These are phyloP conservation scores for Mycena haematopus DNA, from an alignment of 768 basidiomycete species.

Conservation along the genomic window DNA sequence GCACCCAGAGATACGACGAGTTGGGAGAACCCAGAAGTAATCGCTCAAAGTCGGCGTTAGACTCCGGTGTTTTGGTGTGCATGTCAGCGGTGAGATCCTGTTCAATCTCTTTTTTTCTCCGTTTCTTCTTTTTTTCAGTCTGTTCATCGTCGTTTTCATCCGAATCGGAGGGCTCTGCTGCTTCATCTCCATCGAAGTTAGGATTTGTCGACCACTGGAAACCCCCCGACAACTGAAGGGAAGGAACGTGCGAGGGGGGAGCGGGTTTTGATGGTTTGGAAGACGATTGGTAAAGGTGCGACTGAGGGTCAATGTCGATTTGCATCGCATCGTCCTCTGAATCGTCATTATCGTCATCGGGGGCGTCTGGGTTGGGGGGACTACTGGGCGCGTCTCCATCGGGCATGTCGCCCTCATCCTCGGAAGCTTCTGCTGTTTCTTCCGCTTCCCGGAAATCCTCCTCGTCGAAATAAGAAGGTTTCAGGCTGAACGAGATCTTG, in stretches of 20 bases:
- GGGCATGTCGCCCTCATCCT: slow-evolving; percentile 30
- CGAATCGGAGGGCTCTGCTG: slow-evolving; percentile 47
- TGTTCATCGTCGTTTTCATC: slow-evolving; percentile 56
- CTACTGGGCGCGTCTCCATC: slow-evolving; percentile 22
- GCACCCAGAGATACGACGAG: slow-evolving; percentile 98
- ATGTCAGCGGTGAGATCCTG: slow-evolving; percentile 87
- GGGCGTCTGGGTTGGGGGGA: slow-evolving; percentile 30
- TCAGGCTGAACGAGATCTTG: slow-evolving; percentile 85
- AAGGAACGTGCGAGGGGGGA: slow-evolving; percentile 34
- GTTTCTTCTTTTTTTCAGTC: slow-evolving; percentile 69
- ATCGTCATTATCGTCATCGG: slow-evolving; percentile 35
- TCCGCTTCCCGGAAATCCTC: slow-evolving; percentile 60
- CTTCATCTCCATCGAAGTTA: slow-evolving; percentile 44
- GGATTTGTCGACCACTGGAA: slow-evolving; percentile 73
- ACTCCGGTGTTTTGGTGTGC: slow-evolving; percentile 85
- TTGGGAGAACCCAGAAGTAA: slow-evolving; percentile 92
- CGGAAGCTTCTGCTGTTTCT: slow-evolving; percentile 37
- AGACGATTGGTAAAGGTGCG: slow-evolving; percentile 34
- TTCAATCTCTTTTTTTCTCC: slow-evolving; percentile 74
- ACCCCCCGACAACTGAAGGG: slow-evolving; percentile 62
- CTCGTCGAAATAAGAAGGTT: slow-evolving; percentile 84
- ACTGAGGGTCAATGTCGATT: slow-evolving; percentile 48
- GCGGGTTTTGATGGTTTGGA: slow-evolving; percentile 23
- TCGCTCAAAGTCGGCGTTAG: slow-evolving; percentile 94
- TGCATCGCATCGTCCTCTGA: slow-evolving; percentile 49